Percentiles rank a stretch among this genome's conserved stretches.
Conservation (phyloP, 225 moss, liverwort and hornwort species). For the Marchantia polymorpha region DNA sequence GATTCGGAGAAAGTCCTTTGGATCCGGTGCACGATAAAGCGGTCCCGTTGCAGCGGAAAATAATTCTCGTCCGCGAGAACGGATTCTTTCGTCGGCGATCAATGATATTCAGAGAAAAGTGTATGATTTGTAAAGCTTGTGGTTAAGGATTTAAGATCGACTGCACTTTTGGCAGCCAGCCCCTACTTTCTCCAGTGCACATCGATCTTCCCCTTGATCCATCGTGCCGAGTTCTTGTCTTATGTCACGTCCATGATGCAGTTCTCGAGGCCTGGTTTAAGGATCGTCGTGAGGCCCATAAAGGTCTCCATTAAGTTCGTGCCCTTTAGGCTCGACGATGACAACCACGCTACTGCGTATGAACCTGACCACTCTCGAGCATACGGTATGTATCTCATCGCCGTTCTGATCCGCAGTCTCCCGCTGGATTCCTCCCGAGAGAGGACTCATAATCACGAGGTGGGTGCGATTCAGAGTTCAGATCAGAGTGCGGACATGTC, state of each 20-base stretch:
- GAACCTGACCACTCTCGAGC: not conserved
- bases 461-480: too few relatives aligned
- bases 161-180: not conserved
- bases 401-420: too few relatives aligned
- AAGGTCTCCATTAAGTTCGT: not conserved
- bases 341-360: not conserved
- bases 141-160: too few relatives aligned
- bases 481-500: too few relatives aligned
- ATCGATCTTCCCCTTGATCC: not conserved
- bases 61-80: not conserved
- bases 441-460: too few relatives aligned
- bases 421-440: too few relatives aligned
- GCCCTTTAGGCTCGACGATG: not conserved
- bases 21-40: not conserved
- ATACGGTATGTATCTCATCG: too few relatives aligned
- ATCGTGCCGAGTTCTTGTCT: not conserved
- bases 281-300: too few relatives aligned
- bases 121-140: too few relatives aligned
- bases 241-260: not conserved
- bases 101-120: too few relatives aligned
- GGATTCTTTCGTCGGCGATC: too few relatives aligned
- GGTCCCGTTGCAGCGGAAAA: too few relatives aligned
- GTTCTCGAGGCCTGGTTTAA: not conserved
- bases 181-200: not conserved
- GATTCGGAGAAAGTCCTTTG: not conserved